A percentile compares a stretch with the other conserved stretches of the same genome.
Conservation (phyloP, 306 rosid genomes). For the Mucuna pruriens region DNA sequence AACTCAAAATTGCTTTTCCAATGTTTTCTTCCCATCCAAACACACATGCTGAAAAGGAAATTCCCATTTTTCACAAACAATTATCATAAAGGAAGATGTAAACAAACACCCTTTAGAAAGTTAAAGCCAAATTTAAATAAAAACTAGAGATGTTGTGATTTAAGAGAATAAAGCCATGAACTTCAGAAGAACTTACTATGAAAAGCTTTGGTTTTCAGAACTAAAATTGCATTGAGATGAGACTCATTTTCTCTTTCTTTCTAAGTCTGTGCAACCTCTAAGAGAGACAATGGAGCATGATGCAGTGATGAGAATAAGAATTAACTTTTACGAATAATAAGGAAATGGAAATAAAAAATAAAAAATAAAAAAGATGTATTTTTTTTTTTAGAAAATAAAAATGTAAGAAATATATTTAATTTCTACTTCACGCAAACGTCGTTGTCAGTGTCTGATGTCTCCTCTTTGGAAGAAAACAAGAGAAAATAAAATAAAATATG, state of each 20-base stretch:
- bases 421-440: slow-evolving; percentile 54
- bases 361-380: background rate
- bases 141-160: slow-evolving; percentile 25
- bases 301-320: slow-evolving; percentile 37
- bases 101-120: slow-evolving; percentile 26
- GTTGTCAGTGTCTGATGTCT: slow-evolving; percentile 36
- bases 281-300: slow-evolving; percentile 62
- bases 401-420: slow-evolving; percentile 35
- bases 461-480: slow-evolving; percentile 38
- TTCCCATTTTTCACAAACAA: slow-evolving; percentile 15
- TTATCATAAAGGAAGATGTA: background rate
- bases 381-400: background rate
- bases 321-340: slow-evolving; percentile 19
- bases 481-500: slow-evolving; percentile 30
- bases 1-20: background rate
- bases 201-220: slow-evolving; percentile 45
- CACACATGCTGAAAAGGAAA: slow-evolving; percentile 14
- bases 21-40: slow-evolving; percentile 32
- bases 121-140: slow-evolving; percentile 29
- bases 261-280: slow-evolving; percentile 59
- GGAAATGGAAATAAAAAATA: too few relatives aligned
- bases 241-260: slow-evolving; percentile 38
- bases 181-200: slow-evolving; percentile 45
- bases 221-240: slow-evolving; percentile 50
- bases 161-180: slow-evolving; percentile 16